phyloP scores from a whole-genome alignment of 2,329 filamentous ascomycete species.

The Pyricularia sp. region DNA sequence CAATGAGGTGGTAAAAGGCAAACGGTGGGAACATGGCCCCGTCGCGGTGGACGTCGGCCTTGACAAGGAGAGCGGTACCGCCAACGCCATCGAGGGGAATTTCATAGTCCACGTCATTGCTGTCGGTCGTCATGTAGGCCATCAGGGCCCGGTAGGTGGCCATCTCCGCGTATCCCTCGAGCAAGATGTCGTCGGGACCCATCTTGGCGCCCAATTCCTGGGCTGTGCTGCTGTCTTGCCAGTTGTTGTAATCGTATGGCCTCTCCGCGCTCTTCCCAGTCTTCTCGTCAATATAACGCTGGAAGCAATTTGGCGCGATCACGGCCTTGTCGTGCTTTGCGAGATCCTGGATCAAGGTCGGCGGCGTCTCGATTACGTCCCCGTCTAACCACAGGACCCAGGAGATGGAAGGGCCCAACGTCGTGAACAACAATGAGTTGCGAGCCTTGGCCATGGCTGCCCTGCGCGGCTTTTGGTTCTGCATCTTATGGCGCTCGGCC shows the following conservation, averaged over 20 bases:
- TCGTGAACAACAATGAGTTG: slow-evolving; percentile 92
- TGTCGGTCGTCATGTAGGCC: slow-evolving; percentile 60
- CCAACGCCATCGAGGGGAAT: slow-evolving; percentile 85
- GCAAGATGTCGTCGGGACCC: slow-evolving; percentile 80
- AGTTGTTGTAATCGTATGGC: slow-evolving; percentile 95
- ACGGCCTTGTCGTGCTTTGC: slow-evolving; percentile 79
- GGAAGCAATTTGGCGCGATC: slow-evolving; percentile 91
- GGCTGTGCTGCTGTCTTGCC: slow-evolving; percentile 79
- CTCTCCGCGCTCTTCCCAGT: slow-evolving; percentile 60
- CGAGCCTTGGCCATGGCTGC: slow-evolving; percentile 87
- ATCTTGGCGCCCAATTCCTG: slow-evolving; percentile 63
- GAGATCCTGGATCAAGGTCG: slow-evolving; percentile 78
- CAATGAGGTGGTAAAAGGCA: slow-evolving; percentile 89
- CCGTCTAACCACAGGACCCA: slow-evolving; percentile 96
- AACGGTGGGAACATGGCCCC: slow-evolving; percentile 98
- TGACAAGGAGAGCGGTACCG: slow-evolving; percentile 82
- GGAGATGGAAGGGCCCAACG: slow-evolving; percentile 74
- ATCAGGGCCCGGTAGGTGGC: slow-evolving; percentile 85
- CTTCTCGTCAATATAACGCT: slow-evolving; percentile 61
- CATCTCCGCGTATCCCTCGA: slow-evolving; percentile 90
- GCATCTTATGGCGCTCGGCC: slow-evolving; percentile 78
- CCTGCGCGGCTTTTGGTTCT: slow-evolving; percentile 74
- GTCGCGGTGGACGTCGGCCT: slow-evolving; percentile 91
- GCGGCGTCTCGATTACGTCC: slow-evolving; percentile 81
- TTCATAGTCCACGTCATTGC: slow-evolving; percentile 44